A percentile compares a stretch with the other conserved stretches of the same genome.
phyloP scores from a whole-genome alignment of 2,329 filamentous ascomycete species.

The Trichoderma gracile region DNA sequence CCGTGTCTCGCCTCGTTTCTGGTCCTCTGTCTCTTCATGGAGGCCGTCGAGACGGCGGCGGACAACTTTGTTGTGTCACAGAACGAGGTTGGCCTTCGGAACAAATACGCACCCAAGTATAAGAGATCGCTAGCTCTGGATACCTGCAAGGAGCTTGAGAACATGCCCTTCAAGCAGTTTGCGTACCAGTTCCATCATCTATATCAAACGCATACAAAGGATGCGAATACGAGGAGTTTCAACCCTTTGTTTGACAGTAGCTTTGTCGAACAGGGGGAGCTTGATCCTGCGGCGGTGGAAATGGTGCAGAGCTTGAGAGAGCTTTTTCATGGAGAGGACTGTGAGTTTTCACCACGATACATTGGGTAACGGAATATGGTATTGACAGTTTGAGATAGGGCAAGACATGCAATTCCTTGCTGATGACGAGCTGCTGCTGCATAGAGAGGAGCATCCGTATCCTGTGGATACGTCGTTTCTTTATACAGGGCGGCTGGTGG shows the following conservation, averaged over 20 bases:
- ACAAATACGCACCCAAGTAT: constrained; percentile 41
- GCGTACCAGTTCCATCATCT: constrained; percentile 61
- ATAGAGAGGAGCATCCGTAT: constrained; percentile 47
- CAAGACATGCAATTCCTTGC: constrained; percentile 46
- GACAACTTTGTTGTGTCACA: constrained; percentile 54
- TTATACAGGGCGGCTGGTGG: constrained; percentile 55
- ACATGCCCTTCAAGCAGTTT: constrained; percentile 61
- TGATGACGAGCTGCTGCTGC: constrained; percentile 50
- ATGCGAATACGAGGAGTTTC: constrained; percentile 52
- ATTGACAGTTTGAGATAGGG: constrained; percentile 33
- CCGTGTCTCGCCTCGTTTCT: constrained; percentile 59
- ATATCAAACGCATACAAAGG: constrained; percentile 57
- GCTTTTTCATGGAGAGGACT: constrained; percentile 46
- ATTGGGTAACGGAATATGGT: not conserved
- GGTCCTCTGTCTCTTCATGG: constrained; percentile 60
- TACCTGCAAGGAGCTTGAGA: constrained; percentile 54
- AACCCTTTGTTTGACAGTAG: constrained; percentile 55
- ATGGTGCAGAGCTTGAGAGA: constrained; percentile 49
- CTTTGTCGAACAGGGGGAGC: constrained; percentile 45
- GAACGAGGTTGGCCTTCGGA: constrained; percentile 51
- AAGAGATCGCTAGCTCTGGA: constrained; percentile 48
- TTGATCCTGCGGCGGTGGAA: constrained; percentile 49
- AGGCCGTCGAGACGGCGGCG: constrained; percentile 54
- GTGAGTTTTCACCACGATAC: constrained; percentile 40
- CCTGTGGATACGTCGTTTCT: constrained; percentile 51